Evolutionary conservation across 371 early-diverging fungal species (phyloP).

Genomic region (Zancudomyces culisetae): DNA sequence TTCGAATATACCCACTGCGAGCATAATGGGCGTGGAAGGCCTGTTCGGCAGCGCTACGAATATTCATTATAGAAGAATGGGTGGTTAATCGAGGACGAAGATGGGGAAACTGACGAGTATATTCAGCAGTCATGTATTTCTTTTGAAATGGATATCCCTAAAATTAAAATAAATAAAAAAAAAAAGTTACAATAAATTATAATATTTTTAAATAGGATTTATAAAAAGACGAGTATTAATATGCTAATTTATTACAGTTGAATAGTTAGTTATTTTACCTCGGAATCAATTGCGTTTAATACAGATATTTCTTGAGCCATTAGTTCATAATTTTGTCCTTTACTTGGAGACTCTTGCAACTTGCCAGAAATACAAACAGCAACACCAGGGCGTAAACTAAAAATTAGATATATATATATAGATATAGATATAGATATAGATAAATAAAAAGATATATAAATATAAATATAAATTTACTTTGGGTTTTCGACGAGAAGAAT

Average conservation of each 20-base stretch:
- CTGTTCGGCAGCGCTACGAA: conserved; percentile 40
- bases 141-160: conserved; percentile 73
- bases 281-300: conserved; percentile 46
- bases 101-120: conserved; percentile 57
- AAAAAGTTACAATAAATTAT: background rate
- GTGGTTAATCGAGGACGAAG: conserved; percentile 60
- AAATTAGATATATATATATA: no score
- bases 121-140: conserved; percentile 58
- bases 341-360: no score
- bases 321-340: conserved; percentile 56
- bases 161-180: background rate
- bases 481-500: no score
- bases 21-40: conserved; percentile 55
- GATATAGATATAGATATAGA: no score
- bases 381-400: no score
- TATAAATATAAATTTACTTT: no score
- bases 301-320: conserved; percentile 34
- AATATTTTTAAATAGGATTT: background rate
- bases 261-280: conserved; percentile 3
- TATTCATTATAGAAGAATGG: conserved; percentile 46
- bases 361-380: no score
- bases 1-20: conserved; percentile 49
- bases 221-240: background rate
- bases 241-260: background rate
- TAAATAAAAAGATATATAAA: no score